Evolutionary conservation across 495 filamentous ascomycete genomes (phyloP), one percentile per base, ranked within the genome.

Genomic region (Beverwykella pulmonaria): DNA sequence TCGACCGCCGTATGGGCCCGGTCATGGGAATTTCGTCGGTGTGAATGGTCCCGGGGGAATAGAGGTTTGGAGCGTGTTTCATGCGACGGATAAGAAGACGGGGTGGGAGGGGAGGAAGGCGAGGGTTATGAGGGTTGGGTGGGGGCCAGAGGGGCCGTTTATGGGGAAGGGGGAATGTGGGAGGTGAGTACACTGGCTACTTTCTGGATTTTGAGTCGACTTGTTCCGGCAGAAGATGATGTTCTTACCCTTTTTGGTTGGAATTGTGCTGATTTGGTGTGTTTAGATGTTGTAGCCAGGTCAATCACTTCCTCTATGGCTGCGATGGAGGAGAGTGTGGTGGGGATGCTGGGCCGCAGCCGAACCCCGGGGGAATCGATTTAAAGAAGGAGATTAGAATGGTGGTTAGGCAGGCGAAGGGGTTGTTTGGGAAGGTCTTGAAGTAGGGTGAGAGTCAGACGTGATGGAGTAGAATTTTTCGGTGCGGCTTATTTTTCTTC

Each of bases 51-150:
- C 49, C 3, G 68, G 22, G 2, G 63, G 63, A 15, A 20, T 22
- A 34, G 70, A 76, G 55, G 63, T 69, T 27, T 60, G 74, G 49
- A 65, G 61, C 9, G 60, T 77, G 2, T 77, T 75, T 56, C 75
- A 77, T 63, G 75, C 70, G 6, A 77, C 75, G 41, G 75, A 77
- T 64, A 44, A 39, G 20, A 59, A 59, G 46, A 73, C 63, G 12
- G 75, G 75, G 14, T 75, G 71, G 71, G 64, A 70, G 52, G 70
- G 70, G 22, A 54, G 75, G n/a, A 74, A 67, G 41, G 73, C 70
- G 52, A 70, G 75, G 39, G 67, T 70, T 59, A 73, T 74, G 65
- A 67, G 72, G 41, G 72, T 77, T 52, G 58, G 36, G 59, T 69
- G 65, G 65, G 48, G 52, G 0, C 19, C 25, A 1, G 7, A 32